Evolutionary conservation across 2,329 filamentous ascomycete species (phyloP).

Genomic region (Ceratocystis papillata): DNA sequence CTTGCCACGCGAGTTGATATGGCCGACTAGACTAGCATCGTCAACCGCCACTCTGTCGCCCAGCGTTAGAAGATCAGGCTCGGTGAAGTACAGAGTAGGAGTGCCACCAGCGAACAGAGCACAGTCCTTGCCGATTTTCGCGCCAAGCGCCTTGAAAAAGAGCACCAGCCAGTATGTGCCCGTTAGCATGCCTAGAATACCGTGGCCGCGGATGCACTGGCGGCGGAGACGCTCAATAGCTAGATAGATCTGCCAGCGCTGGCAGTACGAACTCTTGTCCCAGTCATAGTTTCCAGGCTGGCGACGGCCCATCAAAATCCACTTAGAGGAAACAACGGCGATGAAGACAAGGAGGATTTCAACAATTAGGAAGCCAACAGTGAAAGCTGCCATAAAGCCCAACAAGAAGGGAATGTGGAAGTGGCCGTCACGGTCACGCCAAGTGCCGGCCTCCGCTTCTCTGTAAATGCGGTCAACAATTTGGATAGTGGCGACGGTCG

Average conservation of each 20-base stretch:
- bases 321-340: conserved; percentile 40
- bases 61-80: conserved; percentile 45
- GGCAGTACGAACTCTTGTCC: conserved; percentile 47
- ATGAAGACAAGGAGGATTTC: conserved; percentile 37
- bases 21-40: conserved; percentile 45
- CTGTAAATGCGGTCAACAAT: conserved; percentile 33
- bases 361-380: conserved; percentile 35
- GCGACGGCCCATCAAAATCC: conserved; percentile 42
- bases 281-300: conserved; percentile 45
- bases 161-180: conserved; percentile 42
- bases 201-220: conserved; percentile 40
- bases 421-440: conserved; percentile 25
- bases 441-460: conserved; percentile 24
- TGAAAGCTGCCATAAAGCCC: conserved; percentile 33
- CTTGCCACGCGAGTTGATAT: conserved; percentile 47
- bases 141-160: conserved; percentile 46
- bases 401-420: conserved; percentile 35
- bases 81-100: conserved; percentile 45
- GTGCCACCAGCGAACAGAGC: conserved; percentile 44
- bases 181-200: conserved; percentile 43
- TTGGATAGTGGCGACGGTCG: conserved; percentile 40
- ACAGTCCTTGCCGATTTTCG: conserved; percentile 44
- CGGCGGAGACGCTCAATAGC: conserved; percentile 42
- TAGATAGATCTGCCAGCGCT: conserved; percentile 47
- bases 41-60: conserved; percentile 45